These are phyloP conservation scores for Babesia ovata DNA, from an alignment of 169 alveolate genomes.

Conservation along the genomic window DNA sequence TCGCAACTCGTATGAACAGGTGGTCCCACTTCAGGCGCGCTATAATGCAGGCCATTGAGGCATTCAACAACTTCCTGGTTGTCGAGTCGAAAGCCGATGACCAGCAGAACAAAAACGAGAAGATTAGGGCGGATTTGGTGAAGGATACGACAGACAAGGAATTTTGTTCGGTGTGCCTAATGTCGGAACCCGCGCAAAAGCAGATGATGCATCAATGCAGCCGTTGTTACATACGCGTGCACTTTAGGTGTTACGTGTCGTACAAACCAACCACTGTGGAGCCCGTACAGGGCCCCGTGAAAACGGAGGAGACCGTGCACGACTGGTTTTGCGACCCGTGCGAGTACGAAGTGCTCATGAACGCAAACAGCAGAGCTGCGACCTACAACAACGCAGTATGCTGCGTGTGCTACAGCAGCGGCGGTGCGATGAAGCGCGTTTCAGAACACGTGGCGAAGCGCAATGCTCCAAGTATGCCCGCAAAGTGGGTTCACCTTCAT, in stretches of 20 bases:
- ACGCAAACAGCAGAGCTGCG: slow-evolving; percentile 17
- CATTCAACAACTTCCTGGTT: slow-evolving; percentile 8
- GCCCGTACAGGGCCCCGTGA: not conserved
- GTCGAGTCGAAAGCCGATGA: not conserved
- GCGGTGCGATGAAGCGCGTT: slow-evolving; percentile 62
- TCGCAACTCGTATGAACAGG: slow-evolving; percentile 24
- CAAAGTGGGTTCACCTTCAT: slow-evolving; percentile 56
- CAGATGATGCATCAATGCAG: slow-evolving; percentile 56
- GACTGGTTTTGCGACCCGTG: slow-evolving; percentile 49
- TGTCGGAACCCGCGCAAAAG: slow-evolving; percentile 66
- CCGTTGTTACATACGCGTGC: slow-evolving; percentile 63
- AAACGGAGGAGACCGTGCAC: slow-evolving; percentile 10
- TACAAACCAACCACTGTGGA: slow-evolving; percentile 13
- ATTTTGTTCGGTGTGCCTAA: slow-evolving; percentile 66
- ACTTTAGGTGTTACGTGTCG: slow-evolving; percentile 60
- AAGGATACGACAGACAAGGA: slow-evolving; percentile 38
- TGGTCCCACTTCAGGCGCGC: slow-evolving; percentile 45
- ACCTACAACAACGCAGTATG: slow-evolving; percentile 56
- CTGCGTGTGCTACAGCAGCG: slow-evolving; percentile 52
- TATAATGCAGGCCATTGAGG: slow-evolving; percentile 15
- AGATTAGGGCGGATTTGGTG: not conserved
- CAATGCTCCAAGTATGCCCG: not conserved
- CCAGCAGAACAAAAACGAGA: not conserved
- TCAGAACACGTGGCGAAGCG: not conserved
- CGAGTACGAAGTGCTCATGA: slow-evolving; percentile 29